These are phyloP conservation scores for Yamadazyma sp. DNA, from an alignment of 805 yeast species.

Conservation along the genomic window DNA sequence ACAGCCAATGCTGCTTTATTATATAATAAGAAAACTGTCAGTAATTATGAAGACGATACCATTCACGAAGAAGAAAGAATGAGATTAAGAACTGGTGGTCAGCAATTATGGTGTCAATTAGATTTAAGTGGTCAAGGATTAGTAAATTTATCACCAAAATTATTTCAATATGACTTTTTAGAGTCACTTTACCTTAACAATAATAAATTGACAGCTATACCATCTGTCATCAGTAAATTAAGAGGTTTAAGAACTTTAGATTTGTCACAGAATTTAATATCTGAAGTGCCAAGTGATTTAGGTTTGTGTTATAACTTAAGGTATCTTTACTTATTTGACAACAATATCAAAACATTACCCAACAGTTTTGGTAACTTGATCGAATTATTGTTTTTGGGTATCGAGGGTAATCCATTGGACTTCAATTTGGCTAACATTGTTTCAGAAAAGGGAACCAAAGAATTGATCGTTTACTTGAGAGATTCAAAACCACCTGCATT, in stretches of 20 bases:
- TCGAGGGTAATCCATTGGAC: constrained; percentile 89
- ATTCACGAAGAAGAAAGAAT: constrained; percentile 57
- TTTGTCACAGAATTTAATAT: constrained; percentile 71
- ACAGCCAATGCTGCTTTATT: constrained; percentile 37
- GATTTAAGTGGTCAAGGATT: constrained; percentile 91
- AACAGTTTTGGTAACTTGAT: constrained; percentile 80
- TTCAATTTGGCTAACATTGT: constrained; percentile 60
- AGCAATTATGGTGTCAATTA: constrained; percentile 90
- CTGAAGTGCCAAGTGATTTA: constrained; percentile 75
- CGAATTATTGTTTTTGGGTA: constrained; percentile 82
- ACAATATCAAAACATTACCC: constrained; percentile 73
- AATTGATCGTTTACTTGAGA: constrained; percentile 73
- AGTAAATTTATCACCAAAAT: constrained; percentile 60
- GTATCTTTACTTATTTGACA: constrained; percentile 84
- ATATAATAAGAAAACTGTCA: constrained; percentile 40
- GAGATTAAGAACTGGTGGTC: constrained; percentile 56
- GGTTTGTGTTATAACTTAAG: constrained; percentile 80
- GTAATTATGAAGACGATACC: constrained; percentile 52
- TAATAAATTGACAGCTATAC: constrained; percentile 68
- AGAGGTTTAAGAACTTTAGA: constrained; percentile 79
- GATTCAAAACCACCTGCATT: constrained; percentile 69
- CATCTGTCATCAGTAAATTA: constrained; percentile 64
- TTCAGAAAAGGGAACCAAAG: constrained; percentile 81
- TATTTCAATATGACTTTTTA: constrained; percentile 79
- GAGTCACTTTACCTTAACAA: constrained; percentile 86